Base-by-base conservation (phyloP, 345 rosid species). In the Alliaria petiolata region DNA sequence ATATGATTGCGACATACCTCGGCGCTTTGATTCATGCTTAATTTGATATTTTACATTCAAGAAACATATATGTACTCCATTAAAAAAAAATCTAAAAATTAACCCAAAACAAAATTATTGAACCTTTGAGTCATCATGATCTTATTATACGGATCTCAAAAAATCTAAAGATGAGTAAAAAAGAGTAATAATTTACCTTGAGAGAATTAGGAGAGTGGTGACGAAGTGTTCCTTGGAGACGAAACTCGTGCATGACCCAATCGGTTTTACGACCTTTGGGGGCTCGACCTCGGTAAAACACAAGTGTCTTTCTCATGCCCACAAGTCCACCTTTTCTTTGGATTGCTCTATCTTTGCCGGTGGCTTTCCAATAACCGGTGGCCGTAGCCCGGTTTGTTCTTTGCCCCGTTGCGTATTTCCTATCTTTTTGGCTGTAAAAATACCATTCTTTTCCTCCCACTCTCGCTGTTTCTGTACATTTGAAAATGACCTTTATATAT, bases 221-320 rank as follows among this genome's bases (percentile, higher is more conserved):
- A 64, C 87, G 15, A 46, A 22, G 50, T 56, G 66, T 47, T 40
- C 39, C 22, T 28, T 74, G 86, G 28, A 82, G 86, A 43, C 85
- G 83, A 72, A 83, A 85, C 50, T 85, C 86, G 39, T 85, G 89
- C 86, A 83, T 83, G 81, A 85, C 79, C 89, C 86, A 83, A 30
- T 81, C 78, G 10, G 85, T 77, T 73, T 83, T 85, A 36, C 73
- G 71, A 66, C 86, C 89, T 73, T 85, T 85, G 9, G 86, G 86
- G 33, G 86, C 85, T 30, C 82, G 62, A 58, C 86, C 89, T 8
- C 76, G 49, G 64, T 85, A 79, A 53, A 80, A 85, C 30, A 85
- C 86, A 10, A 85, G 57, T 17, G 86, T 80, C 55, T 82, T 85
- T 70, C 81, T 82, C 52, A 83, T 70, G 16, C 88, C 85, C 43